A percentile compares a stretch with the other conserved stretches of the same genome.
phyloP scores from a whole-genome alignment of 257 asterid species.

The Jacaranda copaia region DNA sequence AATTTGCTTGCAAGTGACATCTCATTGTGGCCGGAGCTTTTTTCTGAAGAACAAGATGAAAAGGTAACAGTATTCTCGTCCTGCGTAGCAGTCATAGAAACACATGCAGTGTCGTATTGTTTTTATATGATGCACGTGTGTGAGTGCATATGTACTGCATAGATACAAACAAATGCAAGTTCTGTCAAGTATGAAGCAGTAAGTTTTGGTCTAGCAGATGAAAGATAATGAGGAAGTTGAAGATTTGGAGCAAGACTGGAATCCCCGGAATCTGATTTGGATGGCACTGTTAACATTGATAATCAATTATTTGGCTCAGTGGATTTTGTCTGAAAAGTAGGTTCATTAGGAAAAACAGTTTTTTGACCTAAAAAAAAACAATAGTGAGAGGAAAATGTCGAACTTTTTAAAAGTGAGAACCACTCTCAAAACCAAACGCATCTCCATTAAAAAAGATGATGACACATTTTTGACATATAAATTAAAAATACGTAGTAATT shows the following conservation, averaged over 20 bases:
- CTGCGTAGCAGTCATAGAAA: neutral
- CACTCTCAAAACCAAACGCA: too few relatives aligned
- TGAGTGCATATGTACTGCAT: neutral
- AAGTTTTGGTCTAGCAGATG: slow-evolving; percentile 44
- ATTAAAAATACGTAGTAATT: too few relatives aligned
- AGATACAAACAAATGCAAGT: neutral
- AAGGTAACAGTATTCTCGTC: slow-evolving; percentile 44
- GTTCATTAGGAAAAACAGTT: slow-evolving; percentile 1
- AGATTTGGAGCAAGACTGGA: slow-evolving; percentile 67
- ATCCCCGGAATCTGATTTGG: slow-evolving; percentile 63
- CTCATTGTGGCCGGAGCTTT: slow-evolving; percentile 78
- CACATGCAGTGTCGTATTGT: neutral
- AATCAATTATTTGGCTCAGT: slow-evolving; percentile 80
- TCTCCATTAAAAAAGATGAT: too few relatives aligned
- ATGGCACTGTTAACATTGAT: slow-evolving; percentile 70
- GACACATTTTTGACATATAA: too few relatives aligned
- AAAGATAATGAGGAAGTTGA: slow-evolving; percentile 52
- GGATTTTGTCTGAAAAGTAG: slow-evolving; percentile 65
- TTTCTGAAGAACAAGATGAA: slow-evolving; percentile 65
- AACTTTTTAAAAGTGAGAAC: too few relatives aligned
- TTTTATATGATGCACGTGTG: neutral
- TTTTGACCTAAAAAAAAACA: too few relatives aligned
- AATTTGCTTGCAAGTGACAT: slow-evolving; percentile 62
- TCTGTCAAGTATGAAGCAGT: neutral
- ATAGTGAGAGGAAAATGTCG: too few relatives aligned